Evolutionary conservation across 345 rosid species (phyloP).

Genomic region (Draba incana): DNA sequence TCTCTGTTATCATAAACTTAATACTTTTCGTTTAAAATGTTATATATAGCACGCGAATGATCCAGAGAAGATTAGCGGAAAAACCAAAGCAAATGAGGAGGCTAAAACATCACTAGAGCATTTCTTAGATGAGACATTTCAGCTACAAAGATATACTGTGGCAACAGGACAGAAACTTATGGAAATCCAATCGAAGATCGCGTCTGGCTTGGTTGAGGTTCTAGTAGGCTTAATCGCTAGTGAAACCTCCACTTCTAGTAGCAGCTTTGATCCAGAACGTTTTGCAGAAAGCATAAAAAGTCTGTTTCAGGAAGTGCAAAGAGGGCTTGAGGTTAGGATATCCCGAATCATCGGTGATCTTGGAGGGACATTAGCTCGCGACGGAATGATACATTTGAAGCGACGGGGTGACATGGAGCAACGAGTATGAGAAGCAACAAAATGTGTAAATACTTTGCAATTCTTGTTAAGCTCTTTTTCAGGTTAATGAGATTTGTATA

Average conservation of each 20-base stretch:
- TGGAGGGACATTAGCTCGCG: constrained; percentile 85
- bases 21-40: constrained; percentile 6
- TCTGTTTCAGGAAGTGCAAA: constrained; percentile 81
- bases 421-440: constrained; percentile 28
- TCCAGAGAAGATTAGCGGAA: constrained; percentile 40
- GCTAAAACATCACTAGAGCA: constrained; percentile 63
- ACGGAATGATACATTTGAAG: constrained; percentile 72
- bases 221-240: constrained; percentile 51
- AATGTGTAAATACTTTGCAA: constrained; percentile 16
- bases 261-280: constrained; percentile 62
- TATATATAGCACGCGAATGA: constrained; percentile 61
- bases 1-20: constrained; percentile 28
- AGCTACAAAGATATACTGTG: constrained; percentile 80
- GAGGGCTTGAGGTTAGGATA: constrained; percentile 90
- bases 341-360: constrained; percentile 86
- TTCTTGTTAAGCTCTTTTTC: constrained; percentile 16
- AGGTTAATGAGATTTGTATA: constrained; percentile 24
- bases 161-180: constrained; percentile 81
- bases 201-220: constrained; percentile 53
- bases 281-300: constrained; percentile 65
- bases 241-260: constrained; percentile 34
- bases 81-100: constrained; percentile 40
- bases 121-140: constrained; percentile 85
- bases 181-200: constrained; percentile 77
- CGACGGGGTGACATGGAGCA: constrained; percentile 33